phyloP scores from a whole-genome alignment of 176 grass and related monocot species.

The Rhynchospora tenuis region DNA sequence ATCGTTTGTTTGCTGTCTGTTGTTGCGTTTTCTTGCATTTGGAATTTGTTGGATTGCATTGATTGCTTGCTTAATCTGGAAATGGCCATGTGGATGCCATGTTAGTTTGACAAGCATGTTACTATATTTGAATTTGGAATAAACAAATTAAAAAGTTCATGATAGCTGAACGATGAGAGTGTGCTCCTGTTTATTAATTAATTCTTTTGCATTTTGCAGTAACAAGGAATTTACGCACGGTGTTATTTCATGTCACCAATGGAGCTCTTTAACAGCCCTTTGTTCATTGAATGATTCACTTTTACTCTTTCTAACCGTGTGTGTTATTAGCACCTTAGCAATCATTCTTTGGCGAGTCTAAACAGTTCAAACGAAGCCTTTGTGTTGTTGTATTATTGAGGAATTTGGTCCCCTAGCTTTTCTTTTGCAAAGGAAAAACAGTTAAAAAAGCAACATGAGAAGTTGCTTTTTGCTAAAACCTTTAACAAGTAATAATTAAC shows the following conservation, averaged over 20 bases:
- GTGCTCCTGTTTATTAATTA: not conserved
- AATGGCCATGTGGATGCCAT: slow-evolving; percentile 9
- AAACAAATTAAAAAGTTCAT: not conserved
- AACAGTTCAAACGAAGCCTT: slow-evolving; percentile 8
- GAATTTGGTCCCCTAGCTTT: not conserved
- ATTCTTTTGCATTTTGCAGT: not conserved
- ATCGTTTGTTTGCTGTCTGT: not conserved
- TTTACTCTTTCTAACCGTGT: not conserved
- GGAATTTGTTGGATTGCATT: slow-evolving; percentile 4
- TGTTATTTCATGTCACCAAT: not conserved
- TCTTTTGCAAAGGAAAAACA: not conserved
- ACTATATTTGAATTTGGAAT: not conserved
- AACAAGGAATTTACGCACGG: not conserved
- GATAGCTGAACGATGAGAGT: not conserved
- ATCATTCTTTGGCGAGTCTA: not conserved
- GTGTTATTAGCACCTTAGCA: not conserved
- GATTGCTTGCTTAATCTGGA: not conserved
- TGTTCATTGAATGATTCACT: not conserved
- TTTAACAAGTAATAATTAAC: not conserved
- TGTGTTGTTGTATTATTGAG: not conserved
- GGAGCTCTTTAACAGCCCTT: not conserved
- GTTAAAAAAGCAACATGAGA: not conserved
- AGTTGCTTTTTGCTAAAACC: not conserved
- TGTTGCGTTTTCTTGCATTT: slow-evolving; percentile 8
- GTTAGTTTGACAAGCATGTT: not conserved